Evolutionary conservation across 371 early-diverging fungal genomes (phyloP), one percentile per base, ranked within the genome.

Genomic region (Actinomortierella ambigua): DNA sequence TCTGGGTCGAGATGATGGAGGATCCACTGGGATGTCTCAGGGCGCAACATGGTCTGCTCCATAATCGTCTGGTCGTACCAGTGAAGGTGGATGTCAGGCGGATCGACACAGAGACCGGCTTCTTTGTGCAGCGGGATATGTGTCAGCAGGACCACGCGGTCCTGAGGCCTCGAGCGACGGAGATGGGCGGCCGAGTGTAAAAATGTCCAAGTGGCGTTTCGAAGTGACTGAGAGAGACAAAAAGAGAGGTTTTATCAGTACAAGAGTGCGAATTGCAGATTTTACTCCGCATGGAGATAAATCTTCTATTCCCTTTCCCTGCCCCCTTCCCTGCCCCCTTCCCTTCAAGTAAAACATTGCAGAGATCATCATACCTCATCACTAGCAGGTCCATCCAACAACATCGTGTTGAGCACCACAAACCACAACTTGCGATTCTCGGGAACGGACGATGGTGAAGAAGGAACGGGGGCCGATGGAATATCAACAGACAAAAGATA

Each of bases 81-180:
- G 55, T 73, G 39, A 57, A 73, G 39, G 8, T 52, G 50, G 54
- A 68, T 50, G 65, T 77, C 50, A 61, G 75, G 68, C 49, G 62
- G 55, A 76, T 82, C 62, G 49, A 76, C 54, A 57, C 85, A 48
- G 81, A 90, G 57, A 77, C 89, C 29, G 57, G 85, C 6, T 69
- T 90, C 54, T 80, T 88, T 85, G 70, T 75, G 61, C 8, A 85
- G 69, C 11, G 85, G 85, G 13, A 85, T 82, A 57, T 85, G 85
- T 23, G 80, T 62, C 26, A 85, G 63, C 7, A 85, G 79, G 20
- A 80, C 65, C 15, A 84, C 59, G 61, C 85, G 86, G 61, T 88
- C 90, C 15, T 84, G 85, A 2, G 78, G 82, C 47, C 77, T 85
- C 8, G 80, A 79, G 13, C 88, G 63, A 63, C 81, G 40, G 81